Evolutionary conservation across 2,329 filamentous ascomycete species (phyloP).

Genomic region (Stagonosporopsis vannaccii): DNA sequence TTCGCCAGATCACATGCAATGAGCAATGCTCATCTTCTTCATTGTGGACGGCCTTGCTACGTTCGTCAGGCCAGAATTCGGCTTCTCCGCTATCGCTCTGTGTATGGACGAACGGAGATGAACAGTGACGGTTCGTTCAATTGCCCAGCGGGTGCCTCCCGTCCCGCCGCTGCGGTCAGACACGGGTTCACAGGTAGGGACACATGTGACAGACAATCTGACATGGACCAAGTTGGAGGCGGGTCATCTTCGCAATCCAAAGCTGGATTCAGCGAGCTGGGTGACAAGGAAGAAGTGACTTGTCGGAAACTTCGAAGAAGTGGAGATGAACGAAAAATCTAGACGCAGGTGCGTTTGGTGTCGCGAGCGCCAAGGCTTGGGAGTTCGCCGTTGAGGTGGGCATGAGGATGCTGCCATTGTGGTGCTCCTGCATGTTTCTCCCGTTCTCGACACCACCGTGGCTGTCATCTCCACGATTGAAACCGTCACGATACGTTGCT

Average conservation of each 20-base stretch:
- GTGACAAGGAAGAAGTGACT: background rate
- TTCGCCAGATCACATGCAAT: background rate
- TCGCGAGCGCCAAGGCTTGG: constrained; percentile 14
- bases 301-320: background rate
- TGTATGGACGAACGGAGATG: constrained; percentile 4
- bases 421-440: background rate
- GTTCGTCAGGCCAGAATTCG: too few species aligned
- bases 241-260: background rate
- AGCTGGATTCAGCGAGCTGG: background rate
- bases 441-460: background rate
- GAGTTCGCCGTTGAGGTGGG: constrained; percentile 3
- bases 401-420: background rate
- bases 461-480: background rate
- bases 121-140: background rate
- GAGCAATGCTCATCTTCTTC: background rate
- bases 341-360: background rate
- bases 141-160: background rate
- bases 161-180: constrained; percentile 1
- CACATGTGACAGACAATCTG: background rate
- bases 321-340: constrained; percentile 2
- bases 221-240: background rate
- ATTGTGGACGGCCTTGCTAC: background rate
- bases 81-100: background rate
- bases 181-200: background rate
- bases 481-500: background rate